phyloP scores from a whole-genome alignment of 1,284 basidiomycete species.

The Ganoderma resinaceum region DNA sequence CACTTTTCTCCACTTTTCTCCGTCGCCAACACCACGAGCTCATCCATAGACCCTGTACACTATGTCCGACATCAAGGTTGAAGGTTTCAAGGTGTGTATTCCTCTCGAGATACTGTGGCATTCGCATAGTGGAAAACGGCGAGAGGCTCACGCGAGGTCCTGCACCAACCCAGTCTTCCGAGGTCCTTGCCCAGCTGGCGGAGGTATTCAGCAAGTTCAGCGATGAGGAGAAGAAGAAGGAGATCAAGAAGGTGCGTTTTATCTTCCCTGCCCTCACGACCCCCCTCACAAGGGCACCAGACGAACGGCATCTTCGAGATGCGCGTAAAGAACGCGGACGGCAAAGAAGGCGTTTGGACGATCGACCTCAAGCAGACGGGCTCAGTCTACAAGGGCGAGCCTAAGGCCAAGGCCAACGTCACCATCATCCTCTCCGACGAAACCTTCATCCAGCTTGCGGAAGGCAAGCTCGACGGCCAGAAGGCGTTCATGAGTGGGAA shows the following conservation, averaged over 20 bases:
- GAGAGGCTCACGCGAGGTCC: background rate
- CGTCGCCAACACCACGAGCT: background rate
- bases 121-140: background rate
- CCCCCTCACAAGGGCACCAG: constrained; percentile 48
- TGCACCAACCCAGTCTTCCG: constrained; percentile 64
- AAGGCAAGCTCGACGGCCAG: constrained; percentile 86
- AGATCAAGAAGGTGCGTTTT: constrained; percentile 83
- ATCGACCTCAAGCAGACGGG: constrained; percentile 96
- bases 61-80: constrained; percentile 48
- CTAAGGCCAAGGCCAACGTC: constrained; percentile 79
- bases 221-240: constrained; percentile 78
- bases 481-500: constrained; percentile 96
- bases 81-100: constrained; percentile 44
- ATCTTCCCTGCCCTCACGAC: background rate
- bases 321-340: constrained; percentile 80
- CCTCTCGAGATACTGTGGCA: background rate
- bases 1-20: background rate
- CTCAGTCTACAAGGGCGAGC: constrained; percentile 80
- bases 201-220: constrained; percentile 68
- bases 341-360: constrained; percentile 87
- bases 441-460: constrained; percentile 68
- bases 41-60: constrained; percentile 11
- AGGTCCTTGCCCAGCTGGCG: constrained; percentile 69
- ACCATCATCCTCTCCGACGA: constrained; percentile 81
- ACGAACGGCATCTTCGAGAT: constrained; percentile 94